phyloP scores from a whole-genome alignment of 2,329 filamentous ascomycete genomes.

The Alternaria gaisen region DNA sequence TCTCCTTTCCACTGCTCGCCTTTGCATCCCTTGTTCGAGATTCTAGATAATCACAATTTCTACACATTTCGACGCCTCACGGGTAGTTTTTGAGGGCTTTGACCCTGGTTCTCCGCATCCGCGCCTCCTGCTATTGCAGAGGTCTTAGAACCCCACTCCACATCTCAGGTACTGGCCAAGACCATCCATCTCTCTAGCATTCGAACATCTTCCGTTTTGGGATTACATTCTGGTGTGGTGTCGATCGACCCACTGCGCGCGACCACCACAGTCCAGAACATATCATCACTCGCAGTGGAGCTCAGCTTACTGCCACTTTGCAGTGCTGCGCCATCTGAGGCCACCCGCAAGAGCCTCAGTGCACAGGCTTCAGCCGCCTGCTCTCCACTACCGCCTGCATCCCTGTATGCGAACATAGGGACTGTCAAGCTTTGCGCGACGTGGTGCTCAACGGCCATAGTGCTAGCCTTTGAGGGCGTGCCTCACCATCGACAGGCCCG shows the following conservation, averaged over 20 bases:
- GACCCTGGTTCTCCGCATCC: slow-evolving; percentile 45
- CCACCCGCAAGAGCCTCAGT: slow-evolving; percentile 43
- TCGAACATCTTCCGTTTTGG: slow-evolving; percentile 30
- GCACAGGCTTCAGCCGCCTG: slow-evolving; percentile 31
- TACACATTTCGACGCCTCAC: slow-evolving; percentile 35
- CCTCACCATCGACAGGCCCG: slow-evolving; percentile 39
- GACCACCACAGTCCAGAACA: slow-evolving; percentile 26
- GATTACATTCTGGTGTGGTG: slow-evolving; percentile 34
- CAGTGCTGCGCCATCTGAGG: slow-evolving; percentile 42
- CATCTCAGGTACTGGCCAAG: slow-evolving; percentile 35
- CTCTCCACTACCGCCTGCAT: slow-evolving; percentile 27
- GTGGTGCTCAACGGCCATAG: slow-evolving; percentile 44
- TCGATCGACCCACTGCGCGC: slow-evolving; percentile 30
- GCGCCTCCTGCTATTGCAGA: slow-evolving; percentile 41
- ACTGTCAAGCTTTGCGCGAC: slow-evolving; percentile 47
- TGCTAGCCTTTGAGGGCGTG: slow-evolving; percentile 40
- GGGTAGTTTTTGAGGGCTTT: slow-evolving; percentile 49
- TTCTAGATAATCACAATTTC: slow-evolving; percentile 24
- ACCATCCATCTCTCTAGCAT: slow-evolving; percentile 33
- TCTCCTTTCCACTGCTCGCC: slow-evolving; percentile 13
- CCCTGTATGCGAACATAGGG: slow-evolving; percentile 30
- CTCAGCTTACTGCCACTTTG: slow-evolving; percentile 43
- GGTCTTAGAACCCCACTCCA: slow-evolving; percentile 40
- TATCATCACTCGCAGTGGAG: slow-evolving; percentile 32
- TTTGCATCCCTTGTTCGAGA: slow-evolving; percentile 34